Conservation (phyloP, 805 yeast species). For the Saturnispora saitoi region DNA sequence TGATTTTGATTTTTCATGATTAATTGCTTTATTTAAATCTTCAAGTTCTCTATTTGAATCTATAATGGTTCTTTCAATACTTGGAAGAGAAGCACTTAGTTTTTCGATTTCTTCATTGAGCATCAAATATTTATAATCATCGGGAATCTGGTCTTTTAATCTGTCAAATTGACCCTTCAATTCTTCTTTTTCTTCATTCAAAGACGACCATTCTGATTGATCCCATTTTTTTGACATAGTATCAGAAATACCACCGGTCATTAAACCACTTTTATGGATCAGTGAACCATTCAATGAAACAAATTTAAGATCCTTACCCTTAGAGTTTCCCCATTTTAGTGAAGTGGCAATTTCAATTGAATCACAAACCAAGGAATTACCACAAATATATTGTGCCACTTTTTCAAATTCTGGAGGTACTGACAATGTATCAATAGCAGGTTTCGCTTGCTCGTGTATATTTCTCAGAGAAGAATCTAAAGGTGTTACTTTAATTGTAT, state of each 20-base stretch:
- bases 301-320: conserved; percentile 48
- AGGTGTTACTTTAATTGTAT: conserved; percentile 54
- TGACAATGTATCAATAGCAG: conserved; percentile 67
- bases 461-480: conserved; percentile 48
- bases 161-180: conserved; percentile 39
- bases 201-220: conserved; percentile 51
- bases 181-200: conserved; percentile 44
- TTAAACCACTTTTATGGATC: conserved; percentile 76
- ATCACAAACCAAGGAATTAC: conserved; percentile 74
- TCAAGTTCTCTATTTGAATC: conserved; percentile 23
- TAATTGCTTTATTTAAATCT: conserved; percentile 38
- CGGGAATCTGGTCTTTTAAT: conserved; percentile 38
- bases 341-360: conserved; percentile 56
- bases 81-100: conserved; percentile 30
- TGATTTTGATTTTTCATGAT: conserved; percentile 31
- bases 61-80: conserved; percentile 22
- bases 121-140: conserved; percentile 46
- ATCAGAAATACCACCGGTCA: conserved; percentile 82
- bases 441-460: conserved; percentile 45
- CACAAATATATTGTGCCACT: conserved; percentile 74
- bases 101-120: conserved; percentile 47
- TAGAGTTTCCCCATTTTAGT: conserved; percentile 51
- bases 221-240: conserved; percentile 57
- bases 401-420: conserved; percentile 60
- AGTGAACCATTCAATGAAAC: conserved; percentile 81